Base-by-base conservation (phyloP, 2,329 filamentous ascomycete species). In the Apiospora arundinis region DNA sequence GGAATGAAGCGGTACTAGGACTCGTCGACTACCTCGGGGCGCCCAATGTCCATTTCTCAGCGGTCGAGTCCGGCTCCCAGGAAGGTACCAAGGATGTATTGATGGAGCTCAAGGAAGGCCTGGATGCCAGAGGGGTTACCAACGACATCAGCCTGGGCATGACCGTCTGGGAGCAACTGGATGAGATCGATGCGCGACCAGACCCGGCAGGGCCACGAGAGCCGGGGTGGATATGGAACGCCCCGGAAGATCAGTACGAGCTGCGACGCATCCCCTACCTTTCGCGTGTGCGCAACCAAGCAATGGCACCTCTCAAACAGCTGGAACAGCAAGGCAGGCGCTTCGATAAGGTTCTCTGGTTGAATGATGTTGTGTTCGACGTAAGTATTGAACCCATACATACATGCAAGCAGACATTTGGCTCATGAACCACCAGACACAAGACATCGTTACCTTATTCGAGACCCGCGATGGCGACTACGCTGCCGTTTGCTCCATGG, bases 221-320 rank as follows among this genome's bases (percentile, higher is more conserved):
- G 68, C 82, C 84, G 1, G 91, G 91, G 1, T 93, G 91, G 91
- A 89, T 93, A 70, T 83, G 81, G 80, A 81, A 86, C 71, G 86
- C 84, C 12, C 81, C 85, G 1, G 80, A 84, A 46, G 84, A 84
- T 2, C 83, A 83, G 70, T 88, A 83, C 75, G 89, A 90, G 74
- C 78, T 92, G 74, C 82, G 92, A 65, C 86, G 92, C 46, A 93
- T 94, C 75, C 90, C 91, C 0, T 93, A 92, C 78, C 84, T 94
- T 40, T 86, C 92, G 0, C 83, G 83, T 8, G 80, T 92, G 69
- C 87, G 92, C 48, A 94, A 94, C 80, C 80, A 84, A 73, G 88
- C 88, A 16, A 83, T 94, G 79, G 82, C 87, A 73, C 91, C 90
- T 2, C 78, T 94, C 73, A 81, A 82, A 49, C 82, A 85, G 65